Conservation (phyloP, 164 flowering plant genomes). For the Stephania cephalantha region DNA sequence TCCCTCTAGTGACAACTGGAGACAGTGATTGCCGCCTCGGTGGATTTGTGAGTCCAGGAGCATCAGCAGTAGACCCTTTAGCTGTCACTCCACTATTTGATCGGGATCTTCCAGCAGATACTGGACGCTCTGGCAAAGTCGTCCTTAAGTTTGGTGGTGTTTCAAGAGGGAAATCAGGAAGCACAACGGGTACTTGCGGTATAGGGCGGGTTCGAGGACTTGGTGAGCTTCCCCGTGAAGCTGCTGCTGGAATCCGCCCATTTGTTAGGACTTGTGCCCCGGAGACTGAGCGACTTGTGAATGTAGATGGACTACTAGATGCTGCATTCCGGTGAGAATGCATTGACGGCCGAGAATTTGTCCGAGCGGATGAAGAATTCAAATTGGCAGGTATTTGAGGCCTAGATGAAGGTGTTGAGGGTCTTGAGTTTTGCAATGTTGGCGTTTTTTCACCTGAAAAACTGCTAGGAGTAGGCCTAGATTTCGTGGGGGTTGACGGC, state of each 20-base stretch:
- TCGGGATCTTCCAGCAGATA: slow-evolving; percentile 88
- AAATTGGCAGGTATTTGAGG: slow-evolving; percentile 51
- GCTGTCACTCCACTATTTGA: slow-evolving; percentile 43
- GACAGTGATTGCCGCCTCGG: slow-evolving; percentile 56
- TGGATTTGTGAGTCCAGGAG: slow-evolving; percentile 26
- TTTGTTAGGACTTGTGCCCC: slow-evolving; percentile 45
- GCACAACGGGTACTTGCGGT: slow-evolving; percentile 65
- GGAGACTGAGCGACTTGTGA: slow-evolving; percentile 40
- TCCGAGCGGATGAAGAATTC: slow-evolving; percentile 37
- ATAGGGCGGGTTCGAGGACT: slow-evolving; percentile 51
- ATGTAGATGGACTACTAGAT: slow-evolving; percentile 43
- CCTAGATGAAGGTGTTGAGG: slow-evolving; percentile 81
- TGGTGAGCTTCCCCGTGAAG: slow-evolving; percentile 80
- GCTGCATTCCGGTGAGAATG: slow-evolving; percentile 64
- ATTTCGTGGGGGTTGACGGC: slow-evolving; percentile 71
- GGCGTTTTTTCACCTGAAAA: slow-evolving; percentile 48
- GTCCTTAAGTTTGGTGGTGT: slow-evolving; percentile 93
- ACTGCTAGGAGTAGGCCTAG: slow-evolving; percentile 37
- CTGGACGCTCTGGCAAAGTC: slow-evolving; percentile 76
- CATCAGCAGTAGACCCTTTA: slow-evolving; percentile 47
- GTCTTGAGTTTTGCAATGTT: slow-evolving; percentile 54
- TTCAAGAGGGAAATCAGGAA: slow-evolving; percentile 77
- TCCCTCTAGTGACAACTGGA: slow-evolving; percentile 64
- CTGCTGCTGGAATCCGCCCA: slow-evolving; percentile 43
- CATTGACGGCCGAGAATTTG: slow-evolving; percentile 75